Evolutionary conservation across 768 basidiomycete species (phyloP).

Genomic region (Calvatia gigantea): DNA sequence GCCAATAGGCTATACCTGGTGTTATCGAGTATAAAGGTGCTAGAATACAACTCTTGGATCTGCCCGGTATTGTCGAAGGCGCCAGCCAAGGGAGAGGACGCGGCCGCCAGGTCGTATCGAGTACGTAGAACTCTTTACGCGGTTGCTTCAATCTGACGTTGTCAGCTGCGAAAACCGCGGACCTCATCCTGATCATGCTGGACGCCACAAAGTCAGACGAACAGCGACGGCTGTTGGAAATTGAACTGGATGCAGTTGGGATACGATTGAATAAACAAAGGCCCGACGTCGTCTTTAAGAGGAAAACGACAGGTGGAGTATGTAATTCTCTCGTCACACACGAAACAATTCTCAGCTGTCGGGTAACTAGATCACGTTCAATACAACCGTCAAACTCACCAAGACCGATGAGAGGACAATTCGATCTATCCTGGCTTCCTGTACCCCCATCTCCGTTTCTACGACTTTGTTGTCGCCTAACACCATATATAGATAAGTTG

Average conservation of each 20-base stretch:
- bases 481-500: slow-evolving; percentile 60
- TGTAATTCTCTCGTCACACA: slow-evolving; percentile 23
- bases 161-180: slow-evolving; percentile 81
- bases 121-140: slow-evolving; percentile 32
- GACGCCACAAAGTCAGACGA: slow-evolving; percentile 93
- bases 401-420: slow-evolving; percentile 95
- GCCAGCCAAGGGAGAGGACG: slow-evolving; percentile 89
- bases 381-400: slow-evolving; percentile 89
- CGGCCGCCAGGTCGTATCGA: slow-evolving; percentile 95
- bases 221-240: slow-evolving; percentile 82
- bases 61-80: slow-evolving; percentile 95
- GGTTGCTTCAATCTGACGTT: not conserved
- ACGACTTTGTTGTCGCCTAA: not conserved
- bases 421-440: slow-evolving; percentile 85
- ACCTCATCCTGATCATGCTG: slow-evolving; percentile 90
- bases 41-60: slow-evolving; percentile 89
- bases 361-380: slow-evolving; percentile 73
- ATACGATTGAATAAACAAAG: slow-evolving; percentile 87
- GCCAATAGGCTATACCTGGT: slow-evolving; percentile 83
- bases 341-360: slow-evolving; percentile 3
- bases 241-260: slow-evolving; percentile 95
- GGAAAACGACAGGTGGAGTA: slow-evolving; percentile 88
- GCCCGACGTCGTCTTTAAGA: slow-evolving; percentile 96
- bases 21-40: slow-evolving; percentile 94
- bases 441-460: slow-evolving; percentile 35